Evolutionary conservation across 176 grass and related monocot genomes (phyloP).

Genomic region (Avena insularis): DNA sequence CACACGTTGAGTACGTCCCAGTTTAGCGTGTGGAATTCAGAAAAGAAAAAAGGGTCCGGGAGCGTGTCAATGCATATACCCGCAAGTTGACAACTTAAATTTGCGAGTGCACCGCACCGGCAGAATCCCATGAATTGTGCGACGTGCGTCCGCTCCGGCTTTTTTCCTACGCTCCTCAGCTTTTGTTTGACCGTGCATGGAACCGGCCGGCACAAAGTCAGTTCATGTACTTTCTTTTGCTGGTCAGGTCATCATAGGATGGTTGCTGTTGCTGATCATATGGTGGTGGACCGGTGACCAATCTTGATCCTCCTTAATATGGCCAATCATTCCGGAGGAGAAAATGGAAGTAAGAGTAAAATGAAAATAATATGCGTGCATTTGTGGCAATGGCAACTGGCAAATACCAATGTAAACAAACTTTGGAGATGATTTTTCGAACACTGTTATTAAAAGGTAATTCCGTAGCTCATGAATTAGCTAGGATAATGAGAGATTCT

Average conservation of each 20-base stretch:
- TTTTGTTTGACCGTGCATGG: conserved; percentile 36
- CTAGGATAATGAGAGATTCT: too few relatives aligned
- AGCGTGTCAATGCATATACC: conserved; percentile 13
- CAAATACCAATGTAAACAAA: background rate
- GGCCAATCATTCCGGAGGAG: conserved; percentile 12
- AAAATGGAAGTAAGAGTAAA: background rate
- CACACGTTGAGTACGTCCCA: conserved; percentile 23
- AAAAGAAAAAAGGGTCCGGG: background rate
- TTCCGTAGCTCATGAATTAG: too few relatives aligned
- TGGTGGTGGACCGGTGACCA: background rate
- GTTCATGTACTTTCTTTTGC: background rate
- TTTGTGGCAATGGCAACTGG: too few relatives aligned
- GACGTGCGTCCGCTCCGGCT: conserved; percentile 17
- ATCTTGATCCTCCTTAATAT: background rate
- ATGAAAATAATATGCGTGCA: background rate
- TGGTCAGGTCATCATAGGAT: background rate
- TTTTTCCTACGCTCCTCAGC: background rate
- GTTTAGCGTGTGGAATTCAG: background rate
- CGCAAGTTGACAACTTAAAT: background rate
- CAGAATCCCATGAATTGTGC: conserved; percentile 53
- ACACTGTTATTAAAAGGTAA: too few relatives aligned
- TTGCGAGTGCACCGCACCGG: conserved; percentile 20
- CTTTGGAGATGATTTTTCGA: background rate
- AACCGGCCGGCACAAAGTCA: background rate
- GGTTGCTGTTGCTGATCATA: background rate